phyloP scores from a whole-genome alignment of 768 basidiomycete genomes.

The Podaxis sp. region DNA sequence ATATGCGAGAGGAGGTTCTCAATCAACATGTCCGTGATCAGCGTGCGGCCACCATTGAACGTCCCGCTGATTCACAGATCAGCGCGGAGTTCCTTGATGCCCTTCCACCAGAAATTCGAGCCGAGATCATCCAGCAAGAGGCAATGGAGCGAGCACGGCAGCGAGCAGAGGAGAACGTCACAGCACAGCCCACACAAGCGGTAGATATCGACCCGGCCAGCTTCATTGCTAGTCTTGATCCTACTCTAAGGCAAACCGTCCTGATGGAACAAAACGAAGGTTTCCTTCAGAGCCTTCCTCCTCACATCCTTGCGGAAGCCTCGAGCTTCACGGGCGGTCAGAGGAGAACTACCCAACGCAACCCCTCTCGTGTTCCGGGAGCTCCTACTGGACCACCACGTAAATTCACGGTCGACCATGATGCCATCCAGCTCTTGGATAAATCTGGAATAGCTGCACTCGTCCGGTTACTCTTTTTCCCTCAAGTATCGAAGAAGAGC shows the following conservation, averaged over 20 bases:
- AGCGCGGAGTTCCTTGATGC: constrained; percentile 96
- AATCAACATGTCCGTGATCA: constrained; percentile 97
- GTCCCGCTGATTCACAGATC: constrained; percentile 83
- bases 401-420: constrained; percentile 63
- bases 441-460: constrained; percentile 86
- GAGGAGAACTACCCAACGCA: constrained; percentile 23
- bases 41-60: constrained; percentile 72
- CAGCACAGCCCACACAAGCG: constrained; percentile 47
- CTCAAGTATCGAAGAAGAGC: constrained; percentile 84
- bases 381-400: constrained; percentile 33
- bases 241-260: constrained; percentile 86
- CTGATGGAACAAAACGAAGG: constrained; percentile 86
- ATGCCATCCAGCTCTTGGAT: constrained; percentile 92
- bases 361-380: constrained; percentile 21
- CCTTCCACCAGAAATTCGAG: constrained; percentile 92
- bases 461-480: constrained; percentile 93
- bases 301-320: constrained; percentile 85
- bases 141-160: constrained; percentile 73
- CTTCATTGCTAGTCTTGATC: constrained; percentile 91
- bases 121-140: constrained; percentile 96
- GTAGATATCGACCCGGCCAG: constrained; percentile 86
- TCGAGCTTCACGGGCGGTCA: constrained; percentile 44
- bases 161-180: constrained; percentile 36
- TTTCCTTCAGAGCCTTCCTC: constrained; percentile 78
- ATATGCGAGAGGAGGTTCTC: constrained; percentile 97